Base-by-base conservation (phyloP, 2,329 filamentous ascomycete genomes). In the Epichloe scottii region DNA sequence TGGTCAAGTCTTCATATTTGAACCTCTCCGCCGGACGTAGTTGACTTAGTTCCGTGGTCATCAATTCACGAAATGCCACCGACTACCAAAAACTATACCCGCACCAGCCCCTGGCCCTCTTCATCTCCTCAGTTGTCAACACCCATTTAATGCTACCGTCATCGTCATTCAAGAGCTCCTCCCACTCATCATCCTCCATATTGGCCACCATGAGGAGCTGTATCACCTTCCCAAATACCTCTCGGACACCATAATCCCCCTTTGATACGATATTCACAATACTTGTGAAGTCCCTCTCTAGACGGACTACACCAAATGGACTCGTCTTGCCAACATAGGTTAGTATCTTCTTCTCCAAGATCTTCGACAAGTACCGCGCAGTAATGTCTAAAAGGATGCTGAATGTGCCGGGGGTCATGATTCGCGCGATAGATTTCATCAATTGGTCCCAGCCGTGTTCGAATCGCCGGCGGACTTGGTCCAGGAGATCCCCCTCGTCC, bases 121-220 rank as follows among this genome's bases (percentile, higher is more conserved):
- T 75, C 63, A 85, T 81, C 70, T 95, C 89, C 52, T 90, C 87
- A 41, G 76, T 75, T 53, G 76, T 84, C 55, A 90, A 60, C 44
- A 84, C 77, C 85, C 85, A 89, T 48, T 77, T 74, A 62, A 93
- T 81, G 11, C 79, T 85, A 47, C 79, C 82, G 12, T 82, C 78
- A 34, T 73, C 68, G 23, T 64, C 53, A 40, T 75, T 68, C 6
- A 67, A 62, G 39, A 90, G 67, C 66, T 93, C 89, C 46, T 91
- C 87, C 87, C 89, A 95, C 68, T 96, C 91, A 52, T 96, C 90
- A 35, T 93, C 87, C 64, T 96, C 90, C 89, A 96, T 94, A 59
- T 90, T 91, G 63, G 91, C 82, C 15, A 95, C 81, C 73, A 94
- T 81, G 52, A 86, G 80, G 59, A 95, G 84, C 73, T 96, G 89